These are phyloP conservation scores for Coemansia sp. DNA, from an alignment of 192 early-diverging fungal species.

Conservation along the genomic window DNA sequence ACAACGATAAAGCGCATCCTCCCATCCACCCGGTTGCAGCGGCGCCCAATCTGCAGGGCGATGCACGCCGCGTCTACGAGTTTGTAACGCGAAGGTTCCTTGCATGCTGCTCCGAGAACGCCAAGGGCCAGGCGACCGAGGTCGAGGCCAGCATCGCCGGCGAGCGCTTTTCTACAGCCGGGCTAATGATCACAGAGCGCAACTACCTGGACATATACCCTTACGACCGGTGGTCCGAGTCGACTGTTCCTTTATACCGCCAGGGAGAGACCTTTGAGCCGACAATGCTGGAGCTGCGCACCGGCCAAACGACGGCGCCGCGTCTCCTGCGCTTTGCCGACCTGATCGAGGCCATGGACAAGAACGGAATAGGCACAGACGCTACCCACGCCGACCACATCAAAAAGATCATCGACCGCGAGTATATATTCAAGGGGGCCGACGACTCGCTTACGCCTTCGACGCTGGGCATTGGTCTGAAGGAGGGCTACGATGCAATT, in stretches of 20 bases:
- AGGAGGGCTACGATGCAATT: slow-evolving; percentile 84
- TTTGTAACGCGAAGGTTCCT: slow-evolving; percentile 85
- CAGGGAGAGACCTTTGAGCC: slow-evolving; percentile 70
- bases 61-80: slow-evolving; percentile 78
- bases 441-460: slow-evolving; percentile 67
- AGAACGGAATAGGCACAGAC: slow-evolving; percentile 94
- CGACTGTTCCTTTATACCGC: slow-evolving; percentile 67
- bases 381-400: slow-evolving; percentile 97
- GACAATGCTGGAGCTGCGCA: slow-evolving; percentile 60
- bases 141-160: slow-evolving; percentile 66
- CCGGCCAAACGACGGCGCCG: slow-evolving; percentile 68
- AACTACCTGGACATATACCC: slow-evolving; percentile 94
- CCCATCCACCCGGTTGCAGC: slow-evolving; percentile 87
- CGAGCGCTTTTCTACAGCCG: slow-evolving; percentile 70
- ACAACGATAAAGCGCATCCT: slow-evolving; percentile 96
- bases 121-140: slow-evolving; percentile 79
- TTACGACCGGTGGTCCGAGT: slow-evolving; percentile 84
- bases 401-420: slow-evolving; percentile 82
- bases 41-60: slow-evolving; percentile 57
- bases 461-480: slow-evolving; percentile 80
- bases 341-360: slow-evolving; percentile 87
- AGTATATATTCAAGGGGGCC: slow-evolving; percentile 73
- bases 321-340: slow-evolving; percentile 79
- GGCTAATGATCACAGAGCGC: slow-evolving; percentile 72
- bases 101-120: slow-evolving; percentile 88